These are phyloP conservation scores for Coprinopsis strossmayeri DNA, from an alignment of 768 basidiomycete genomes.

Conservation along the genomic window DNA sequence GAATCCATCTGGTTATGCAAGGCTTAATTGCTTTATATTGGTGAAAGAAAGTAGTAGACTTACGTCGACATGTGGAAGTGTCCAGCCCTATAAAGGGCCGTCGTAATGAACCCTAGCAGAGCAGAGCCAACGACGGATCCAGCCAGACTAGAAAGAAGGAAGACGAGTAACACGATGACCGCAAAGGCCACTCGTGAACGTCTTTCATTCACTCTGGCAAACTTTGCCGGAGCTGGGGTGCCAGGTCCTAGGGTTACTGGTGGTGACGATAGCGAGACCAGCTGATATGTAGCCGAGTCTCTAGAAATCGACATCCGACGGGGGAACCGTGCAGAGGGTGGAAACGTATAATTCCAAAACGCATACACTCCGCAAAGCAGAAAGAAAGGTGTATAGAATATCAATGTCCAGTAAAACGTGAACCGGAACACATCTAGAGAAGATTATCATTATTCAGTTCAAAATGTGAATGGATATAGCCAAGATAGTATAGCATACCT, in stretches of 20 bases:
- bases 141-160: constrained; percentile 33
- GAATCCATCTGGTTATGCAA: constrained; percentile 38
- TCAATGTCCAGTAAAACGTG: constrained; percentile 46
- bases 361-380: constrained; percentile 41
- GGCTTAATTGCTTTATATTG: too few species aligned
- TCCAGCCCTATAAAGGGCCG: constrained; percentile 37
- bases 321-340: constrained; percentile 20
- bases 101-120: constrained; percentile 37
- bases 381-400: constrained; percentile 46
- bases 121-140: constrained; percentile 42
- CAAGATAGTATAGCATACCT: constrained; percentile 21
- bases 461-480: background rate
- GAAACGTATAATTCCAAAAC: constrained; percentile 46
- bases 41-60: too few species aligned
- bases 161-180: constrained; percentile 36
- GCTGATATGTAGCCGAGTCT: constrained; percentile 11
- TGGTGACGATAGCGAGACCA: constrained; percentile 9
- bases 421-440: constrained; percentile 43
- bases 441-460: constrained; percentile 1
- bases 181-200: constrained; percentile 43
- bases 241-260: constrained; percentile 6
- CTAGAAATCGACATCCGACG: background rate
- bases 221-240: constrained; percentile 11
- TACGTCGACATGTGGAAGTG: constrained; percentile 48
- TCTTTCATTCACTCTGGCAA: constrained; percentile 24